Conservation (phyloP, 306 rosid genomes). For the Echinosophora koreensis region DNA sequence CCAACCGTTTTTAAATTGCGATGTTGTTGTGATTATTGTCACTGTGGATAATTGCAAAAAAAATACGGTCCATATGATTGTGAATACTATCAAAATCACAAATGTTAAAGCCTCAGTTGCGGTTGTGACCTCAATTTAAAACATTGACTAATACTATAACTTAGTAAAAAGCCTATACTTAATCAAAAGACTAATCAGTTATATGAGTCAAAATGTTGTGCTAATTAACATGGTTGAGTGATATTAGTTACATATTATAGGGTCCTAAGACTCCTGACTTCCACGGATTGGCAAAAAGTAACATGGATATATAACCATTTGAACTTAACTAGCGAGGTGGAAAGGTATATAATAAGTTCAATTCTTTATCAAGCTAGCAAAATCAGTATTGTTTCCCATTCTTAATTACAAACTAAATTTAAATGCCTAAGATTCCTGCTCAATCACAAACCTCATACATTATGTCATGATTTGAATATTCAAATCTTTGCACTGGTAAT, state of each 20-base stretch:
- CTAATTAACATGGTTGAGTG: background rate
- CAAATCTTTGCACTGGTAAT: background rate
- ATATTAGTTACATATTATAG: background rate
- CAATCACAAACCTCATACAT: background rate
- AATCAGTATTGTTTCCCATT: background rate
- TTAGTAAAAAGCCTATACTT: background rate
- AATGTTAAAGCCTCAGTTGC: too few species aligned
- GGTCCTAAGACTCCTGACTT: background rate
- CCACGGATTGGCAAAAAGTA: background rate
- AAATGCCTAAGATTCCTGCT: background rate
- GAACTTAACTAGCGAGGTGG: background rate
- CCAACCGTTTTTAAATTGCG: background rate
- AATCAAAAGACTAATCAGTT: background rate
- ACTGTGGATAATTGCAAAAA: too few species aligned
- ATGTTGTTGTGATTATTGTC: background rate
- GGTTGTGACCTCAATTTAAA: too few species aligned
- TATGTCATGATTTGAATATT: constrained; percentile 29
- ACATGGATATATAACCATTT: background rate
- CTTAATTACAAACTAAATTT: background rate
- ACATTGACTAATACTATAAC: too few species aligned
- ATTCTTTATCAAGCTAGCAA: background rate
- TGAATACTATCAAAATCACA: too few species aligned
- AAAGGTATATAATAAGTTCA: background rate
- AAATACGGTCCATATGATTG: too few species aligned
- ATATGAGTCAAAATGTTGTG: background rate